Percentiles rank a stretch among this genome's conserved stretches.
Evolutionary conservation across 2,329 filamentous ascomycete genomes (phyloP).

Genomic region (Teratosphaeria destructans): DNA sequence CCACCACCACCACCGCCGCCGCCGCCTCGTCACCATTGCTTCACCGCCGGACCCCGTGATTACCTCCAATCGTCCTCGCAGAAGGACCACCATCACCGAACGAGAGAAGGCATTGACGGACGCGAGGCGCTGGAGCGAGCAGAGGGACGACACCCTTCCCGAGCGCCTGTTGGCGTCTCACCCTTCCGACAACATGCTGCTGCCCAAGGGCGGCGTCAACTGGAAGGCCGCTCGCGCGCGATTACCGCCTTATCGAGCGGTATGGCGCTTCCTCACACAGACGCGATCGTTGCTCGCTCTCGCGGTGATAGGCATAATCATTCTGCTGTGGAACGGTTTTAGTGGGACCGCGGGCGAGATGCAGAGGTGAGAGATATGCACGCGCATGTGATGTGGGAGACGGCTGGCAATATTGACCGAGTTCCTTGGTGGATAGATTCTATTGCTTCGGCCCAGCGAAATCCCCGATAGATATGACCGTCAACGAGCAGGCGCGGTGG

Average conservation of each 20-base stretch:
- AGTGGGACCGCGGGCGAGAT: constrained; percentile 72
- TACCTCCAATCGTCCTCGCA: not conserved
- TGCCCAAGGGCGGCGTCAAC: constrained; percentile 80
- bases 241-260: constrained; percentile 64
- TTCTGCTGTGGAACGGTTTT: constrained; percentile 83
- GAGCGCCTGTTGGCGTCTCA: constrained; percentile 11
- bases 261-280: constrained; percentile 54
- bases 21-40: not conserved
- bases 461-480: constrained; percentile 89
- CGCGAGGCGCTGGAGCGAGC: not conserved
- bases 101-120: not conserved
- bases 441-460: constrained; percentile 95
- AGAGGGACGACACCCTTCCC: constrained; percentile 1
- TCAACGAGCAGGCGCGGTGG: constrained; percentile 87
- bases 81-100: not conserved
- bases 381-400: not conserved
- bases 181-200: constrained; percentile 55
- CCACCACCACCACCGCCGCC: not conserved
- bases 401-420: not conserved
- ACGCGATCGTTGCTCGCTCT: constrained; percentile 69
- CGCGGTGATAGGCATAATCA: constrained; percentile 56
- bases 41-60: not conserved
- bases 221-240: constrained; percentile 83
- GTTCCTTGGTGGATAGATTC: constrained; percentile 52
- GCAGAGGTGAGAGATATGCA: constrained; percentile 60